Evolutionary conservation across 208 protist genomes (phyloP).

Genomic region (Leishmania lainsoni): DNA sequence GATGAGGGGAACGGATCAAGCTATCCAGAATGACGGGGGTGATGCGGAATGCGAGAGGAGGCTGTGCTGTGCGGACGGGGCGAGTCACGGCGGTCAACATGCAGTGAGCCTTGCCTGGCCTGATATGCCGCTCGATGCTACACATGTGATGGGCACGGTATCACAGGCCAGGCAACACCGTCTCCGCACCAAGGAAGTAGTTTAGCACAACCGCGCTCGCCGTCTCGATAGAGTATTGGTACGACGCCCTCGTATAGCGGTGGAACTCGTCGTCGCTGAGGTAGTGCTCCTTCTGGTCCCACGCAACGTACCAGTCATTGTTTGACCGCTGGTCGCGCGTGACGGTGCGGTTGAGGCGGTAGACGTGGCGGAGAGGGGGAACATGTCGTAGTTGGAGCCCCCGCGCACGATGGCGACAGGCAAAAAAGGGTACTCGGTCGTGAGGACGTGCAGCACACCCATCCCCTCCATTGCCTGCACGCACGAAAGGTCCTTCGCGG

Average conservation of each 20-base stretch:
- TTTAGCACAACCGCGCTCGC: slow-evolving; percentile 61
- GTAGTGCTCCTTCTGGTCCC: slow-evolving; percentile 57
- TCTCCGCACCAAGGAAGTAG: slow-evolving; percentile 46
- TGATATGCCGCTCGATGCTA: not conserved
- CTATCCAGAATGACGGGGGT: not conserved
- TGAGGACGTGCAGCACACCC: slow-evolving; percentile 57
- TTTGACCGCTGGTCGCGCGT: not conserved
- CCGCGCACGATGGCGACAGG: slow-evolving; percentile 59
- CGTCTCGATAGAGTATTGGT: slow-evolving; percentile 64
- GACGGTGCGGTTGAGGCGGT: slow-evolving; percentile 20
- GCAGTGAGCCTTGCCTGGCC: not conserved
- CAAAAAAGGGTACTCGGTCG: slow-evolving; percentile 40
- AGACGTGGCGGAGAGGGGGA: slow-evolving; percentile 40
- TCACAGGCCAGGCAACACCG: slow-evolving; percentile 28
- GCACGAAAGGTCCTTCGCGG: slow-evolving; percentile 42
- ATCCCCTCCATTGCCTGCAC: slow-evolving; percentile 62
- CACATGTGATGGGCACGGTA: not conserved
- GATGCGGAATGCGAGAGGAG: not conserved
- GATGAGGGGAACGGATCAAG: not conserved
- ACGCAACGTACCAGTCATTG: slow-evolving; percentile 35
- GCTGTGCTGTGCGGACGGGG: not conserved
- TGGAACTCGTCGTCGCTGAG: slow-evolving; percentile 42
- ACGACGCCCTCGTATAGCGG: slow-evolving; percentile 36
- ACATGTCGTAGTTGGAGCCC: slow-evolving; percentile 59
- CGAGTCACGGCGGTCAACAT: not conserved